Evolutionary conservation across 768 basidiomycete species (phyloP).

Genomic region (Candolleomyces eurysporus): DNA sequence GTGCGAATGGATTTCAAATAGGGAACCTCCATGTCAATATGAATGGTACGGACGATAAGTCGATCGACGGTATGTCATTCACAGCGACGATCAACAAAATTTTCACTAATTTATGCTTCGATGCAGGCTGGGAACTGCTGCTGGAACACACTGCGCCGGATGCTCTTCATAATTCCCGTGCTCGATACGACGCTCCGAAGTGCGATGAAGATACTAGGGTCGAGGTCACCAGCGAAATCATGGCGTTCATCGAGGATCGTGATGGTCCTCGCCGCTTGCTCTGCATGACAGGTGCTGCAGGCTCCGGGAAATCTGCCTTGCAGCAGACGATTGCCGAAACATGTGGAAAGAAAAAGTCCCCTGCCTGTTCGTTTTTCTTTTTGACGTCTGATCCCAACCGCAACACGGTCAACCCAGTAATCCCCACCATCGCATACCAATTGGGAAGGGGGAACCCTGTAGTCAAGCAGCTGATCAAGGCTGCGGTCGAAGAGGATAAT

Average conservation of each 20-base stretch:
- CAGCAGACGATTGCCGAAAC: constrained; percentile 22
- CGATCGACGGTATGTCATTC: too few species aligned
- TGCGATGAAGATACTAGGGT: not conserved
- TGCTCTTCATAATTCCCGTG: not conserved
- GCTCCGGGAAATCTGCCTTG: constrained; percentile 27
- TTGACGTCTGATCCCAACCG: constrained; percentile 24
- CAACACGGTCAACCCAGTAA: constrained; percentile 17
- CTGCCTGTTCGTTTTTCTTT: constrained; percentile 36
- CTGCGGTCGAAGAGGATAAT: constrained; percentile 14
- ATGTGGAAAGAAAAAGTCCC: constrained; percentile 11
- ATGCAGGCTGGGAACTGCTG: not conserved
- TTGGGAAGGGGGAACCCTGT: constrained; percentile 12
- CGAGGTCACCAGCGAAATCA: not conserved
- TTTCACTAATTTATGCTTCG: too few species aligned
- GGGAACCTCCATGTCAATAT: too few species aligned
- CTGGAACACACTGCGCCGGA: not conserved
- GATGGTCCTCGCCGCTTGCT: not conserved
- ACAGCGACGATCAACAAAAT: too few species aligned
- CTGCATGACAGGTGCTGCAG: constrained; percentile 24
- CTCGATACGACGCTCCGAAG: not conserved
- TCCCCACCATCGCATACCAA: constrained; percentile 31
- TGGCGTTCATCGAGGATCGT: not conserved
- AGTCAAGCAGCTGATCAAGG: constrained; percentile 5
- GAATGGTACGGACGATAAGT: too few species aligned
- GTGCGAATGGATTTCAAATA: too few species aligned